Evolutionary conservation across 768 basidiomycete species (phyloP), one percentile per base, ranked within the genome.

Genomic region (Pisolithus marmoratus): DNA sequence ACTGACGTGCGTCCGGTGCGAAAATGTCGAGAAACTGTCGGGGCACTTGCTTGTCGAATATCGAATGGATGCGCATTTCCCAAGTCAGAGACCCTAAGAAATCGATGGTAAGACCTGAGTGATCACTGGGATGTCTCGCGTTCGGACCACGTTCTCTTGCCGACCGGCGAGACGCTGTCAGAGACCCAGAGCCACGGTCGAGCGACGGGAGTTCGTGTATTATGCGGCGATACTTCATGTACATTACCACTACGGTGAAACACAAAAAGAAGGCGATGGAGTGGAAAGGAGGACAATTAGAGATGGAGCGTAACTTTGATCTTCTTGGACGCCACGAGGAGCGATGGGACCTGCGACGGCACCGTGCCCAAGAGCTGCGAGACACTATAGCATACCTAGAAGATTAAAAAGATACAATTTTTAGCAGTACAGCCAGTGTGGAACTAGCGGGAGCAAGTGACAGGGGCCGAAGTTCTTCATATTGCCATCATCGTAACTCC

Each of bases 61-160:
- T 56, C 15, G 62, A 55, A n/a, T 49, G 49, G 37, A 59, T 42
- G 12, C 27, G 48, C 2, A 60, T 64, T 51, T 67, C 66, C 66
- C 68, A 69, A n/a, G 52, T 17, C 26, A 68, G 66, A 12, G 68
- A 70, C 26, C 66, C 66, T 14, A 67, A 55, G 46, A 55, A 70
- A 7, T 68, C 68, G 12, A 67, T 56, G 41, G 62, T 38, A 23
- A 69, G 31, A 2, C 57, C 62, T 6, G 55, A 48, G 14, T 47
- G 38, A 11, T n/a, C n/a, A n/a, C n/a, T n/a, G n/a, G n/a, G n/a
- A n/a, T n/a, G n/a, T n/a, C n/a, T n/a, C n/a, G n/a, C n/a, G n/a
- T n/a, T n/a, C n/a, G 45, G 41, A 48, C 15, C 29, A 5, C 20
- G 31, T 54, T 27, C 56, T 20, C 38, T 36, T 34, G 34, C 43